Conservation (phyloP, 2,329 filamentous ascomycete species). For the Colletotrichum tamarilloi region DNA sequence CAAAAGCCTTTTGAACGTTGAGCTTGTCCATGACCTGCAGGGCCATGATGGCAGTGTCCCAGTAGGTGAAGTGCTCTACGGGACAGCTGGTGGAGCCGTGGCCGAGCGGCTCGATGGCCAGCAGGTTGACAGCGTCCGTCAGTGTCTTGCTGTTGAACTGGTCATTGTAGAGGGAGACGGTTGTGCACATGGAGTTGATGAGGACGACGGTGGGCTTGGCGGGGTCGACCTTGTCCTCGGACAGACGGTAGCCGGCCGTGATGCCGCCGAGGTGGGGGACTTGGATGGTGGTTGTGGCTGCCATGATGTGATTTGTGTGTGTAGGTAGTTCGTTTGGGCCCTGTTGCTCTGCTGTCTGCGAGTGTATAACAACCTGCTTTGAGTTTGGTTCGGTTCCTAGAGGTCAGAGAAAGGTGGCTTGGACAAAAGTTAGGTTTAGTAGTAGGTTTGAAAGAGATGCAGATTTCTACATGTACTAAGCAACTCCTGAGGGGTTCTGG, state of each 20-base stretch:
- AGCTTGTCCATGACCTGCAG: constrained; percentile 66
- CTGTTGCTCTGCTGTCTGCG: neutral
- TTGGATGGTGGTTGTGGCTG: constrained; percentile 53
- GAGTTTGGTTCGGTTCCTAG: neutral
- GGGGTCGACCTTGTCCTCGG: constrained; percentile 55
- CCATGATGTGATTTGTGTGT: constrained; percentile 40
- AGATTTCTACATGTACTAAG: constrained; percentile 12
- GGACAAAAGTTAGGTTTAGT: neutral
- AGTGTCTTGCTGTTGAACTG: constrained; percentile 56
- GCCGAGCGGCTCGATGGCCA: constrained; percentile 64
- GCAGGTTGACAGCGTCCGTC: constrained; percentile 56
- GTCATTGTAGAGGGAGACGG: constrained; percentile 55
- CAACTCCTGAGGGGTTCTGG: constrained; percentile 6
- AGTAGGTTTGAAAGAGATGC: constrained; percentile 2
- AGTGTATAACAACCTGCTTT: neutral
- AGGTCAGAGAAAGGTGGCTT: neutral
- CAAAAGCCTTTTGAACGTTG: constrained; percentile 58
- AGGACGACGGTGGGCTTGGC: constrained; percentile 63
- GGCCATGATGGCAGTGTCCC: constrained; percentile 65
- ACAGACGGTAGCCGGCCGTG: constrained; percentile 56
- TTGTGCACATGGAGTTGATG: constrained; percentile 64
- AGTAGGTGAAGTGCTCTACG: constrained; percentile 64
- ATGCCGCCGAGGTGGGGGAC: constrained; percentile 62
- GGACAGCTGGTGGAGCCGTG: constrained; percentile 58
- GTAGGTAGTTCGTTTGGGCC: neutral